Base-by-base conservation (phyloP, 192 early-diverging fungal genomes). In the Backusella tarrabulga region DNA sequence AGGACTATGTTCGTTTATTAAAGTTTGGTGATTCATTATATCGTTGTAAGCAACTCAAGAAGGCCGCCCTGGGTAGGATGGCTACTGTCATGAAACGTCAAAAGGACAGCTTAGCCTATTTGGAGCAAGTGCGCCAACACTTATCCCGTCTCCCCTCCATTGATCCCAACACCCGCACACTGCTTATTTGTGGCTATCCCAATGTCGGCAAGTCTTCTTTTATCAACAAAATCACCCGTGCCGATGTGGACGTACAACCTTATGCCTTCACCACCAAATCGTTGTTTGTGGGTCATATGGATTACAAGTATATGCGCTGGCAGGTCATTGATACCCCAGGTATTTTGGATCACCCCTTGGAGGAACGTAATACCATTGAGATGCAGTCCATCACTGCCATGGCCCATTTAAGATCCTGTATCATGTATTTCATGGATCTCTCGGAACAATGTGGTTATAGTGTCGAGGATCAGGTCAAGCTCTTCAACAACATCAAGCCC, bases 261-360 rank as follows among this genome's bases (percentile, higher is more conserved):
- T 99, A 99, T 85, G 98, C 98, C 38, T 99, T 99, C 87, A 99
- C 98, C 23, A 99, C 98, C 73, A 99, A 99, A 88, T 96, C 94
- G 34, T 88, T 99, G 79, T 99, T 99, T 87, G 98, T 99, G 35
- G 98, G 98, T 40, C 98, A 99, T 82, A 99, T 99, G 98, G 97
- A 99, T 87, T 98, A 98, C 92, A 97, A 96, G 85, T 97, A 99
- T 85, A 88, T 98, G 85, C 88, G 97, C 80, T 99, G 98, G 98
- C 98, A 99, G 85, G 98, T 99, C 14, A 99, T 99, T 71, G 98
- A 99, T 84, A 99, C 98, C 46, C 98, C 98, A 34, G 98, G 98
- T 72, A 98, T 99, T 83, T 89, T 99, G 54, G 98, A 99, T 87
- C 98, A 98, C 83, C 97, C 98, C 36, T 89, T 99, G 70, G 98